These are phyloP conservation scores for Naganishia vaughanmartiniae DNA, from an alignment of 768 basidiomycete genomes.

Conservation along the genomic window DNA sequence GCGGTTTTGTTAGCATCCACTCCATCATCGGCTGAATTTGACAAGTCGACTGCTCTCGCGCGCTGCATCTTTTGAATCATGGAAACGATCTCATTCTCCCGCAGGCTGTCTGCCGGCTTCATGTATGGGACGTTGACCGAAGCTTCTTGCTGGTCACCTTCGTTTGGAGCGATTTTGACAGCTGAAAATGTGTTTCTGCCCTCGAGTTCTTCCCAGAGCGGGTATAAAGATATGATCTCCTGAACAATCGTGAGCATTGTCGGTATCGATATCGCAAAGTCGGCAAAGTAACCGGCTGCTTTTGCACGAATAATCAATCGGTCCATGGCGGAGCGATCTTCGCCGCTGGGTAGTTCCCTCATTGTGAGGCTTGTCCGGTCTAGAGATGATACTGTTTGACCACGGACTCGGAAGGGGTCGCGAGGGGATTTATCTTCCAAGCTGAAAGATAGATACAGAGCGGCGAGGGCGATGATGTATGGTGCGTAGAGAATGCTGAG, in stretches of 20 bases:
- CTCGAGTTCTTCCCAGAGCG: conserved; percentile 66
- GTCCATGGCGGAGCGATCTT: conserved; percentile 17
- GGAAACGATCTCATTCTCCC: conserved; percentile 9
- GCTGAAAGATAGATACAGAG: conserved; percentile 80
- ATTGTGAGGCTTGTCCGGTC: conserved; percentile 30
- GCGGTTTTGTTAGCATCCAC: not conserved
- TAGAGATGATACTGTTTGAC: conserved; percentile 22
- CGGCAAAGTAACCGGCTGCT: conserved; percentile 65
- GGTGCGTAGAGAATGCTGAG: conserved; percentile 93
- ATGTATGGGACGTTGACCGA: not conserved
- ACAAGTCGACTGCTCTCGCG: not conserved
- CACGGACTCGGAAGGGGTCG: conserved; percentile 7
- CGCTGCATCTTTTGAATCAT: conserved; percentile 22
- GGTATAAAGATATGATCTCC: conserved; percentile 84
- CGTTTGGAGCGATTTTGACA: too few species aligned
- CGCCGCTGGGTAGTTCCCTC: conserved; percentile 32
- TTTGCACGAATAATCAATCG: conserved; percentile 61
- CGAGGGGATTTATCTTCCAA: conserved; percentile 44
- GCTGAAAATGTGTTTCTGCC: not conserved
- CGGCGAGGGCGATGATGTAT: conserved; percentile 86
- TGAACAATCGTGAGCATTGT: conserved; percentile 80
- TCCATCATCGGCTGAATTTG: not conserved
- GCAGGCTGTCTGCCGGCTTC: conserved; percentile 7
- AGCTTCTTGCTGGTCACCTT: not conserved
- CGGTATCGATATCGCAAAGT: conserved; percentile 77